phyloP scores from a whole-genome alignment of 768 basidiomycete species.

The Kwoniella europaea region DNA sequence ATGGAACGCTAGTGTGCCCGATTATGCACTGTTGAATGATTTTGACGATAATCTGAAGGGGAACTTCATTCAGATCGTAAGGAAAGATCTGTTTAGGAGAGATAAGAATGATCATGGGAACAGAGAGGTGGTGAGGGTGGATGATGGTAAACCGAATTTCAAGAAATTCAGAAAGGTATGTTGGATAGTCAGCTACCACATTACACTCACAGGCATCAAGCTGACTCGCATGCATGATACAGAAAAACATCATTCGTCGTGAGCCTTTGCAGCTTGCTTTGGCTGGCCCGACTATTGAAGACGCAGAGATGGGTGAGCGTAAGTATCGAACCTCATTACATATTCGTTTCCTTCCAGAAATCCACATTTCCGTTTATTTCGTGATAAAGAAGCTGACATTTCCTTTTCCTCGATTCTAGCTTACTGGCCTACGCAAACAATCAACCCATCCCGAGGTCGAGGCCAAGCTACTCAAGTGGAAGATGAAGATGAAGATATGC shows the following conservation, averaged over 20 bases:
- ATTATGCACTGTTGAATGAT: slow-evolving; percentile 48
- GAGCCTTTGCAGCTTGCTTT: slow-evolving; percentile 44
- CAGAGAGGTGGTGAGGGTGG: slow-evolving; percentile 15
- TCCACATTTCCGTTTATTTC: neutral
- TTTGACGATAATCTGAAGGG: slow-evolving; percentile 54
- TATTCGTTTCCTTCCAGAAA: neutral
- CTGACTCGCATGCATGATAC: neutral
- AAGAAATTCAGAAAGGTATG: slow-evolving; percentile 59
- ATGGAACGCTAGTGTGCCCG: slow-evolving; percentile 36
- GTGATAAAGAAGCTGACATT: neutral
- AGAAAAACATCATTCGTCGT: slow-evolving; percentile 46
- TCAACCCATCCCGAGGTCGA: slow-evolving; percentile 7
- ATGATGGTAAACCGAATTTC: slow-evolving; percentile 52
- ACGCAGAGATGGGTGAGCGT: slow-evolving; percentile 49
- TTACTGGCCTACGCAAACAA: slow-evolving; percentile 42
- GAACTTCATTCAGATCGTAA: slow-evolving; percentile 56
- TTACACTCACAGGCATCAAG: neutral
- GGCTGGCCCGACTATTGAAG: slow-evolving; percentile 30
- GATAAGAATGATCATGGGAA: slow-evolving; percentile 34
- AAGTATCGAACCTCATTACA: slow-evolving; percentile 13
- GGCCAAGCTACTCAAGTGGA: slow-evolving; percentile 19
- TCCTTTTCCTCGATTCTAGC: slow-evolving; percentile 22
- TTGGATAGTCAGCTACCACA: neutral
- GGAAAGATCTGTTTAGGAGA: slow-evolving; percentile 54
- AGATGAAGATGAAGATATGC: slow-evolving; percentile 41